Percentiles rank a stretch among this genome's conserved stretches.
Evolutionary conservation across 805 yeast species (phyloP).

Genomic region (Zygotorulaspora chibaensis): DNA sequence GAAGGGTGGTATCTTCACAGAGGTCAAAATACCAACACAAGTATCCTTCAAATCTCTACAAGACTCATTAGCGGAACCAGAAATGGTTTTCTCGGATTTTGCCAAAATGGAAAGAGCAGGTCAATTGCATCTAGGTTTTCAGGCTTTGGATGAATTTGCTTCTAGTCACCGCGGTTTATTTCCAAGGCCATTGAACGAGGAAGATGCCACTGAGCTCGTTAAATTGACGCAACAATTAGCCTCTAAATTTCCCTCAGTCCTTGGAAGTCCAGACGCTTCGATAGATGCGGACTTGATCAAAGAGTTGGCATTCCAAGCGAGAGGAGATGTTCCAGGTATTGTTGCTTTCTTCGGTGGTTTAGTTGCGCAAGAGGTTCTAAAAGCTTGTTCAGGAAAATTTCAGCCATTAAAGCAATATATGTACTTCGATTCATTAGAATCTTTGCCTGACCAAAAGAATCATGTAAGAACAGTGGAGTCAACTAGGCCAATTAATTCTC

Average conservation of each 20-base stretch:
- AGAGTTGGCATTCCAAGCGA: conserved; percentile 77
- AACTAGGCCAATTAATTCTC: conserved; percentile 68
- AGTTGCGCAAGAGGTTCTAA: conserved; percentile 93
- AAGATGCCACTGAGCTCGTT: conserved; percentile 67
- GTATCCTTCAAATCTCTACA: conserved; percentile 59
- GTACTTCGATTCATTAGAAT: conserved; percentile 91
- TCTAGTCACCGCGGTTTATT: conserved; percentile 55
- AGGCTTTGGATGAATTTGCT: conserved; percentile 76
- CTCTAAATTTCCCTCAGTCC: conserved; percentile 46
- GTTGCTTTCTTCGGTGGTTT: conserved; percentile 90
- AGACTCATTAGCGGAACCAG: conserved; percentile 72
- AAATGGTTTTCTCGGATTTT: conserved; percentile 74
- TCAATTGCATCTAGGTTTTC: conserved; percentile 87
- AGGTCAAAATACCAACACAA: conserved; percentile 78
- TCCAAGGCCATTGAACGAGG: conserved; percentile 73
- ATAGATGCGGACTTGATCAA: conserved; percentile 62
- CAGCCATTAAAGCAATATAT: conserved; percentile 89
- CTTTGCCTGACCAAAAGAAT: conserved; percentile 60
- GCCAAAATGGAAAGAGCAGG: conserved; percentile 92
- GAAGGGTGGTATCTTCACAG: conserved; percentile 87
- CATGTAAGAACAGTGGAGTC: conserved; percentile 65
- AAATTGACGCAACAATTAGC: conserved; percentile 57
- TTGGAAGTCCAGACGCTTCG: conserved; percentile 47
- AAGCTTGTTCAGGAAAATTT: conserved; percentile 92
- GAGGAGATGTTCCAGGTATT: conserved; percentile 88